Percentiles rank a stretch among this genome's conserved stretches.
Evolutionary conservation across 176 grass and related monocot genomes (phyloP).

Genomic region (Aechmea fasciata): DNA sequence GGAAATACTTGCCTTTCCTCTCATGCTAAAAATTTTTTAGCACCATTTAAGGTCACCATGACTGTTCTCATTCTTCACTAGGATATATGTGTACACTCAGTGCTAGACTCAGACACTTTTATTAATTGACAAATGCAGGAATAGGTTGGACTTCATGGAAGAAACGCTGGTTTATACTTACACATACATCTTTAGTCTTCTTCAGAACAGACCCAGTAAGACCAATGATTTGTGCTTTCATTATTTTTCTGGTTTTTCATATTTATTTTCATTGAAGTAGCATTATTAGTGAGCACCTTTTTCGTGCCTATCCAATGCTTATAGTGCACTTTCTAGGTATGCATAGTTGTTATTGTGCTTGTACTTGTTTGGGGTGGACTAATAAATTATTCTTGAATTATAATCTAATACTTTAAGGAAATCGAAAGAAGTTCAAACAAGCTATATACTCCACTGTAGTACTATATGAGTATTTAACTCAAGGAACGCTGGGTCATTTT

Average conservation of each 20-base stretch:
- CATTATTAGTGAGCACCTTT: constrained; percentile 17
- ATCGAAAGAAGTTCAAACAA: too few relatives aligned
- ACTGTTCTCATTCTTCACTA: not conserved
- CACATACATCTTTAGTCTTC: constrained; percentile 81
- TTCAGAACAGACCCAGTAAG: constrained; percentile 91
- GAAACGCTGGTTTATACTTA: constrained; percentile 98
- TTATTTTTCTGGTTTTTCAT: not conserved
- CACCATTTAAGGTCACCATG: not conserved
- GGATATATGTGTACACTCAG: not conserved
- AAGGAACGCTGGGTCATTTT: too few relatives aligned
- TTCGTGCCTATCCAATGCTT: too few relatives aligned
- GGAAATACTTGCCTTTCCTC: not conserved
- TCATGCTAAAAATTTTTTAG: not conserved
- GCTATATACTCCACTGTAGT: too few relatives aligned
- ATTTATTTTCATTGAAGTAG: constrained; percentile 3
- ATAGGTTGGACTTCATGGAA: constrained; percentile 99
- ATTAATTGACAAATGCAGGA: constrained; percentile 47
- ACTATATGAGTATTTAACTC: too few relatives aligned
- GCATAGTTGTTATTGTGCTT: too few relatives aligned
- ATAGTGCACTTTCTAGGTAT: too few relatives aligned
- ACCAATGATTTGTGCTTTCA: constrained; percentile 10
- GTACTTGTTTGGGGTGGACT: too few relatives aligned
- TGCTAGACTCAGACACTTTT: constrained; percentile 17
- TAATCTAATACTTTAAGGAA: not conserved
- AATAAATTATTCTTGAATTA: too few relatives aligned